A percentile compares a stretch with the other conserved stretches of the same genome.
These are phyloP conservation scores for Macrocybe gigantea DNA, from an alignment of 768 basidiomycete genomes.

Conservation along the genomic window DNA sequence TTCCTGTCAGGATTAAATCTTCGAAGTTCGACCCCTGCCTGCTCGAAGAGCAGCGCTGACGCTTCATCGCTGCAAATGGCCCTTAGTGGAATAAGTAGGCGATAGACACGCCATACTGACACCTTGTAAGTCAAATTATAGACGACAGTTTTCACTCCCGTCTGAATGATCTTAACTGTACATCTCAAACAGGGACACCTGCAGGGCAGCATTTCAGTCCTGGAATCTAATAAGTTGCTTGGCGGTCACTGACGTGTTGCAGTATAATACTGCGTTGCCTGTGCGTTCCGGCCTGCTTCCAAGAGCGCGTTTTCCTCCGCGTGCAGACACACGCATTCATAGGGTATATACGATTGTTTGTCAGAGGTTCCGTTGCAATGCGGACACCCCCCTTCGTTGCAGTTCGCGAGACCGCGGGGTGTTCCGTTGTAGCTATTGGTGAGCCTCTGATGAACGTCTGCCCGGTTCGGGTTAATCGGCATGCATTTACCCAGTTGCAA, in stretches of 20 bases:
- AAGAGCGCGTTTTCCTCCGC: slow-evolving; percentile 97
- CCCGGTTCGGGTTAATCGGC: background rate
- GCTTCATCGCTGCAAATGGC: slow-evolving; percentile 63
- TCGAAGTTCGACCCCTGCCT: slow-evolving; percentile 79
- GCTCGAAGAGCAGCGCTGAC: slow-evolving; percentile 69
- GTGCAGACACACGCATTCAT: slow-evolving; percentile 91
- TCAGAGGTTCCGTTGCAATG: slow-evolving; percentile 61
- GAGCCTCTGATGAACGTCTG: slow-evolving; percentile 2
- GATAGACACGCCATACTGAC: slow-evolving; percentile 38
- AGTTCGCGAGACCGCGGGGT: slow-evolving; percentile 84
- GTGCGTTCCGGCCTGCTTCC: slow-evolving; percentile 92
- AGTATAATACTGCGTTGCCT: slow-evolving; percentile 87
- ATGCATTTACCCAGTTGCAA: slow-evolving; percentile 64
- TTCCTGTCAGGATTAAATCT: slow-evolving; percentile 50
- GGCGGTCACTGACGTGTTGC: slow-evolving; percentile 77
- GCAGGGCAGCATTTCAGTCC: slow-evolving; percentile 2
- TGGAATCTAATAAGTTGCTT: background rate
- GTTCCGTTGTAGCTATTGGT: slow-evolving; percentile 89
- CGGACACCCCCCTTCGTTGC: slow-evolving; percentile 85
- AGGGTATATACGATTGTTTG: slow-evolving; percentile 35
- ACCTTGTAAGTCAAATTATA: slow-evolving; percentile 96
- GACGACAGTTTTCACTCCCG: slow-evolving; percentile 86
- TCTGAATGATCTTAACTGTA: slow-evolving; percentile 96
- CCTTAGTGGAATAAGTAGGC: background rate
- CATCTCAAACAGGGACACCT: slow-evolving; percentile 99